Evolutionary conservation across 192 early-diverging fungal species (phyloP).

Genomic region (Mortierella hygrophila): DNA sequence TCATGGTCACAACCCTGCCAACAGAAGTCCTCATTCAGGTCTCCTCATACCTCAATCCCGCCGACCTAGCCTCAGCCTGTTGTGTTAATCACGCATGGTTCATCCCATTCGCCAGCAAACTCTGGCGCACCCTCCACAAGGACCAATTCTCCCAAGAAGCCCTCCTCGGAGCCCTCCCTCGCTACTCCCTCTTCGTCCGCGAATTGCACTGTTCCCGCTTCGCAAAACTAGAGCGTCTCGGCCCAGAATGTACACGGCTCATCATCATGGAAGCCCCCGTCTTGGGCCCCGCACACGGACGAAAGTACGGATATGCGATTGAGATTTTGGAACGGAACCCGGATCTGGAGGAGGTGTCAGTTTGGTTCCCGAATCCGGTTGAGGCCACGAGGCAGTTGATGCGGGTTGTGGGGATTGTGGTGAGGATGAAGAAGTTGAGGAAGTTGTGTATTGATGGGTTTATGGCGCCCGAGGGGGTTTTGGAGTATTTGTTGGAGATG

Average conservation of each 20-base stretch:
- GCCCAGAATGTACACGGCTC: slow-evolving; percentile 11
- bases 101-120: slow-evolving; percentile 26
- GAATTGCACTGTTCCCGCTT: slow-evolving; percentile 17
- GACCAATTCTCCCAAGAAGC: slow-evolving; percentile 36
- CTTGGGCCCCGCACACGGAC: background rate
- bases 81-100: slow-evolving; percentile 24
- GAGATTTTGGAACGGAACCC: slow-evolving; percentile 19
- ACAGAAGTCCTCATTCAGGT: slow-evolving; percentile 16
- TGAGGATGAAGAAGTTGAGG: slow-evolving; percentile 5
- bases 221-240: background rate
- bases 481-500: slow-evolving; percentile 11
- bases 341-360: slow-evolving; percentile 15
- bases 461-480: background rate
- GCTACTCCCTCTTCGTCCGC: slow-evolving; percentile 29
- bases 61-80: slow-evolving; percentile 15
- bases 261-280: background rate
- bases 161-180: slow-evolving; percentile 21
- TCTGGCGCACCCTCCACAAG: slow-evolving; percentile 29
- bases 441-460: background rate
- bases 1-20: slow-evolving; percentile 10
- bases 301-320: background rate
- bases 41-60: slow-evolving; percentile 14
- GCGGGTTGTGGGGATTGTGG: slow-evolving; percentile 1
- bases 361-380: background rate
- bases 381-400: background rate